Percentiles rank a stretch among this genome's conserved stretches.
Conservation (phyloP, 2,329 filamentous ascomycete species). For the Aspergillus proliferans region DNA sequence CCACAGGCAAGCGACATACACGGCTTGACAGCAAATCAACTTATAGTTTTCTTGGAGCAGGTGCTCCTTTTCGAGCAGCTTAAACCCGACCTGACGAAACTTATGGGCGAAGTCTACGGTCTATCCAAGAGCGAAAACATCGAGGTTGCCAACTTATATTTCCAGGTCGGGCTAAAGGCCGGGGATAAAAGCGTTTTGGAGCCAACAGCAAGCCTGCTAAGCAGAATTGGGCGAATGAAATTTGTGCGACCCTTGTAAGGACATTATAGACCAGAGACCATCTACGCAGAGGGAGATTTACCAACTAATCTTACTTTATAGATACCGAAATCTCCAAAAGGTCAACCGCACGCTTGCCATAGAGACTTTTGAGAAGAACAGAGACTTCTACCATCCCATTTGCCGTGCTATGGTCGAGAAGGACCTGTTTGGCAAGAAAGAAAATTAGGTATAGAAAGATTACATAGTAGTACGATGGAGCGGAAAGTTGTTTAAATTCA, state of each 20-base stretch:
- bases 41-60: slow-evolving; percentile 81
- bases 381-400: slow-evolving; percentile 92
- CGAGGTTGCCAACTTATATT: slow-evolving; percentile 76
- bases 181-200: slow-evolving; percentile 63
- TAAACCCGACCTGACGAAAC: slow-evolving; percentile 57
- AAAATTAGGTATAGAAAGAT: slow-evolving; percentile 4
- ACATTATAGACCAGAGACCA: background rate
- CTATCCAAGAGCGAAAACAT: slow-evolving; percentile 73
- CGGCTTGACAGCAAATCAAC: slow-evolving; percentile 76
- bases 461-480: no score
- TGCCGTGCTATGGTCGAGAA: slow-evolving; percentile 82
- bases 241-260: slow-evolving; percentile 77
- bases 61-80: slow-evolving; percentile 66
- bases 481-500: background rate
- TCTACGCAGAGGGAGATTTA: background rate
- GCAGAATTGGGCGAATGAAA: slow-evolving; percentile 89
- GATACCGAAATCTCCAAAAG: slow-evolving; percentile 63
- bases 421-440: slow-evolving; percentile 55
- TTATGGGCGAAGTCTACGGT: slow-evolving; percentile 69
- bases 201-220: slow-evolving; percentile 67
- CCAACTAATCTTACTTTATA: slow-evolving; percentile 15
- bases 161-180: slow-evolving; percentile 69
- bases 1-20: slow-evolving; percentile 65
- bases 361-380: slow-evolving; percentile 78
- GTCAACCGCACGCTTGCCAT: slow-evolving; percentile 69